phyloP scores from a whole-genome alignment of 345 rosid genomes.

The Limnanthes douglasii region DNA sequence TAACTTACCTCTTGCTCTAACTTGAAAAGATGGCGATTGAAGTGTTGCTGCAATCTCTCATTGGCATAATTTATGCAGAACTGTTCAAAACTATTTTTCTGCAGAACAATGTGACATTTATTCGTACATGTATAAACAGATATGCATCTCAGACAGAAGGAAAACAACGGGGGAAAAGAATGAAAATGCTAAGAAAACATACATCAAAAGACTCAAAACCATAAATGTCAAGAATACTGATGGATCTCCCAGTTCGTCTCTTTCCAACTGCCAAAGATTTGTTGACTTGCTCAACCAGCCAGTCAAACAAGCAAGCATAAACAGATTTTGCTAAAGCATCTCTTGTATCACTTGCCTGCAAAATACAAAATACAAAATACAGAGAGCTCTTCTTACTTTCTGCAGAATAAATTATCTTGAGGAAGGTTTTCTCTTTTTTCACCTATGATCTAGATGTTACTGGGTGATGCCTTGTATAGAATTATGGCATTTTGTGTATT shows the following conservation, averaged over 20 bases:
- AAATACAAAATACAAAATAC: too few relatives aligned
- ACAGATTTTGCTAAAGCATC: conserved; percentile 97
- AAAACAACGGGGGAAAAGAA: background rate
- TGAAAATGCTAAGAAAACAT: conserved; percentile 10
- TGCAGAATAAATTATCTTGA: background rate
- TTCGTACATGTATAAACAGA: conserved; percentile 3
- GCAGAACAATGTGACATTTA: conserved; percentile 16
- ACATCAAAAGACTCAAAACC: conserved; percentile 99
- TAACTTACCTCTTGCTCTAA: conserved; percentile 86
- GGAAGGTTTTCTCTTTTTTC: background rate
- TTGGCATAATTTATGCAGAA: conserved; percentile 98
- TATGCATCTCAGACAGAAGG: conserved; percentile 1
- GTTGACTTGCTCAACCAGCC: conserved; percentile 94
- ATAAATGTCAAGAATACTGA: conserved; percentile 97
- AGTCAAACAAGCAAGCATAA: conserved; percentile 83
- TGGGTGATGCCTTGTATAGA: too few relatives aligned
- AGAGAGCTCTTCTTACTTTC: too few relatives aligned
- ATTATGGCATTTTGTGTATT: too few relatives aligned
- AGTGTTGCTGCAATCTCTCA: conserved; percentile 98
- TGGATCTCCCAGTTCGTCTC: conserved; percentile 87
- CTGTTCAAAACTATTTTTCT: conserved; percentile 99
- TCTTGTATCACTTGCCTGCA: conserved; percentile 72
- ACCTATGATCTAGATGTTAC: too few relatives aligned
- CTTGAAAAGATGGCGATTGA: conserved; percentile 95
- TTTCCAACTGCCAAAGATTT: conserved; percentile 94